Evolutionary conservation across 129 eudicot genomes (phyloP), one percentile per base, ranked within the genome.

Genomic region (Sambucus nigra): DNA sequence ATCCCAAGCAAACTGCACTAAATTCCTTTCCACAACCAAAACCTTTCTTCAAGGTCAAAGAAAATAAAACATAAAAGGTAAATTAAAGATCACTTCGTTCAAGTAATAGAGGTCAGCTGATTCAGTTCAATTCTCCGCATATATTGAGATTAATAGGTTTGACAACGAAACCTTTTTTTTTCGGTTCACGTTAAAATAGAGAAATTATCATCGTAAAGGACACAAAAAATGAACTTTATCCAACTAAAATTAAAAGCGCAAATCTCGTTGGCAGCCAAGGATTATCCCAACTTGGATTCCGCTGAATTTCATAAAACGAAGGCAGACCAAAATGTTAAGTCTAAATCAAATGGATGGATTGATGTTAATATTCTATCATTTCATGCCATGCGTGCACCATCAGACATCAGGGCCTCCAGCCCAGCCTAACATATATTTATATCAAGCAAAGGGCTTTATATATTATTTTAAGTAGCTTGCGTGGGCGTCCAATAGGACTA

Each of bases 401-500:
- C 26, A n/a, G 26, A 49, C 44, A 60, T 45, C 17, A 39, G 15
- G 16, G n/a, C 18, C 23, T 6, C 39, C 12, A 41, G 23, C 39
- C 22, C 11, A 19, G 23, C 53, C 25, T 39, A 32, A 19, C 22
- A 29, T 8, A 59, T 31, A 31, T 31, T 11, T 26, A 41, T 33
- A 38, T 0, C 49, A 44, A 25, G 32, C 25, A 59, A 41, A 59
- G 22, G 8, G 42, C 16, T 7, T 15, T 44, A 25, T 14, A 5
- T 9, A 31, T 59, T 50, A 44, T 25, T 2, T 38, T 31, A 19
- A 40, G 47, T 38, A 52, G 25, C 29, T 61, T 61, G 67, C 67
- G 67, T 61, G 67, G 67, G 58, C 56, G 47, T 61, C 69, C 12
- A 21, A 39, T 15, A 35, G 13, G 16, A 35, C 70, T 54, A 38